Evolutionary conservation across 352 stramenopile species (phyloP), one percentile per base, ranked within the genome.

Genomic region (Phytopythium kandeliae): DNA sequence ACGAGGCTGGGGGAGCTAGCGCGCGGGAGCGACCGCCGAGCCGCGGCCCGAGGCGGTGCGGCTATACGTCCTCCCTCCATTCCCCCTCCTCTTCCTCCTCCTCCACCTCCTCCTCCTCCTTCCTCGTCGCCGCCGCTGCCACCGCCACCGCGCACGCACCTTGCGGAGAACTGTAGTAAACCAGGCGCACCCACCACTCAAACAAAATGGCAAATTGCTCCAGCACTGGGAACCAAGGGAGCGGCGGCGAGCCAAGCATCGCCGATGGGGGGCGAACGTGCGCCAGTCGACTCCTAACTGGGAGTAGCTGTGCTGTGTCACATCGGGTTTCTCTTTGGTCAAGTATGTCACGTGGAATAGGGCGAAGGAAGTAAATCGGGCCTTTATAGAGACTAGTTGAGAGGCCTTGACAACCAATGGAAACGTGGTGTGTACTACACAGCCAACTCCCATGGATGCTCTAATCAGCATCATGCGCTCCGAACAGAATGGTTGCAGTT

Each of bases 181-280:
- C 51, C 51, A 57, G 51, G 51, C 50, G 76, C 73, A 77, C 71
- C 62, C 62, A 85, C 69, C 69, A 78, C 69, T 78, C 69, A 67
- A 85, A 84, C 79, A 72, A 77, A 67, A 74, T 71, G 66, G 46
- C 46, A 52, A 52, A 52, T 52, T 52, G 46, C 46, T 45, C 38
- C 21, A 26, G 21, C 38, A 33, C 16, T 28, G 44, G 24, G 8
- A 17, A 17, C 26, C 28, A 36, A 16, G 31, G n/a, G n/a, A 36
- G 43, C 43, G 43, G 43, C 19, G 19, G 38, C 19, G 38, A 24
- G 38, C 38, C 38, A 50, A 40, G 44, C 44, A n/a, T 45, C 19
- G 37, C 19, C 37, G 10, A 4, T 6, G n/a, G 21, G 38, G 38
- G 22, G 35, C 2, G 35, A 40, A 17, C 21, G 37, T 19, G 37